Conservation (phyloP, 257 asterid species). For the Asclepias syriaca region DNA sequence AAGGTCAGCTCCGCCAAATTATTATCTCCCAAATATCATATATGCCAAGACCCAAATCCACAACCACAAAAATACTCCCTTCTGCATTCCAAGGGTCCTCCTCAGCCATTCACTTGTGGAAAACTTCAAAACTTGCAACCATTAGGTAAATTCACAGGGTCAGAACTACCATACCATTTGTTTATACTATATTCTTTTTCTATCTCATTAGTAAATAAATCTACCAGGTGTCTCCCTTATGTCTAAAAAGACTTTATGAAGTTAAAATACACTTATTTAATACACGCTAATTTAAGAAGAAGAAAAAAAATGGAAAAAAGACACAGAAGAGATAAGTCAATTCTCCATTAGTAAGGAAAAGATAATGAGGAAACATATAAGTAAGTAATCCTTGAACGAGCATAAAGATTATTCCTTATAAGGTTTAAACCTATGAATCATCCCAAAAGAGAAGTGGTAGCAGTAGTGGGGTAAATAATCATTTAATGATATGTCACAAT, state of each 20-base stretch:
- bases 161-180: background rate
- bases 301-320: too few relatives aligned
- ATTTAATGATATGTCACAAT: slow-evolving; percentile 1
- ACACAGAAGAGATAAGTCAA: too few relatives aligned
- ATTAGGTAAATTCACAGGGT: background rate
- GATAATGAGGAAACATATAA: background rate
- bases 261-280: too few relatives aligned
- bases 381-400: background rate
- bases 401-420: background rate
- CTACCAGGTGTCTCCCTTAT: background rate
- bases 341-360: too few relatives aligned
- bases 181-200: too few relatives aligned
- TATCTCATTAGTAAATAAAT: too few relatives aligned
- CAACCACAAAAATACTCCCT: background rate
- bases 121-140: slow-evolving; percentile 9
- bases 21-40: background rate
- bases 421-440: background rate
- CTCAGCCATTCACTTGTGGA: background rate
- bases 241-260: too few relatives aligned
- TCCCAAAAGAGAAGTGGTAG: background rate
- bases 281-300: too few relatives aligned
- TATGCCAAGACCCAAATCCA: background rate
- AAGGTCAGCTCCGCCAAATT: slow-evolving; percentile 37
- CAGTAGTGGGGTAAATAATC: background rate
- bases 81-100: background rate